phyloP scores from a whole-genome alignment of 1,284 basidiomycete genomes.

The Cystobasidium pallidum region DNA sequence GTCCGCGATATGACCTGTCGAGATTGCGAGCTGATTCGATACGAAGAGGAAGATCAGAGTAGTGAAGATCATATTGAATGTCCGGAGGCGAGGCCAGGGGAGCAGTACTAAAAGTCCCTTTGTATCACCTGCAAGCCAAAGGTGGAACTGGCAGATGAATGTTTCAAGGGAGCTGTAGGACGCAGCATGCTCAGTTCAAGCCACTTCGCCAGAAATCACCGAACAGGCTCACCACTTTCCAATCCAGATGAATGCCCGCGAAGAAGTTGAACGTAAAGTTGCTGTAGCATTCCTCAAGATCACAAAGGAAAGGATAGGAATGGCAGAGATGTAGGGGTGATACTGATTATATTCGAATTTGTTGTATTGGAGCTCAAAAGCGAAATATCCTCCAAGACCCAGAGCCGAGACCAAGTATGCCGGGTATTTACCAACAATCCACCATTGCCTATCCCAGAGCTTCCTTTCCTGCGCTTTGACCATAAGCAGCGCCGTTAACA shows the following conservation, averaged over 20 bases:
- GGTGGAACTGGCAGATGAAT: slow-evolving; percentile 85
- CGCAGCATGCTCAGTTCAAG: neutral
- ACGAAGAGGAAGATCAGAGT: slow-evolving; percentile 76
- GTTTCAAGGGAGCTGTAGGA: slow-evolving; percentile 69
- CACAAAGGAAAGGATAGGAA: slow-evolving; percentile 76
- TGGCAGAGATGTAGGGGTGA: slow-evolving; percentile 77
- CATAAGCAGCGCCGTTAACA: slow-evolving; percentile 72
- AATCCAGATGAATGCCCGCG: slow-evolving; percentile 73
- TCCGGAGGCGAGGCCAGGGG: slow-evolving; percentile 68
- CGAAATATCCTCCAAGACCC: slow-evolving; percentile 73
- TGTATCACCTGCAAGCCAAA: slow-evolving; percentile 84
- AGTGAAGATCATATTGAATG: slow-evolving; percentile 75
- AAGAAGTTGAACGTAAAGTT: slow-evolving; percentile 70
- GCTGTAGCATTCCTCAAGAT: slow-evolving; percentile 74
- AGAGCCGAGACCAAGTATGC: slow-evolving; percentile 63
- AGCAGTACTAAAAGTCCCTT: slow-evolving; percentile 79
- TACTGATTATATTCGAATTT: slow-evolving; percentile 83
- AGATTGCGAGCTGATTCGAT: slow-evolving; percentile 72
- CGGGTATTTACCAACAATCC: slow-evolving; percentile 63
- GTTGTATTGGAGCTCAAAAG: slow-evolving; percentile 73
- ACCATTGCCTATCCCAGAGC: slow-evolving; percentile 70
- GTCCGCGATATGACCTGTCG: slow-evolving; percentile 72
- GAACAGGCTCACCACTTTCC: slow-evolving; percentile 64
- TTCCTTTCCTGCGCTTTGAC: slow-evolving; percentile 75
- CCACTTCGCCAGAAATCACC: too few species aligned